Evolutionary conservation across 148 eudicot genomes (phyloP).

Genomic region (Rhododendron vialii): DNA sequence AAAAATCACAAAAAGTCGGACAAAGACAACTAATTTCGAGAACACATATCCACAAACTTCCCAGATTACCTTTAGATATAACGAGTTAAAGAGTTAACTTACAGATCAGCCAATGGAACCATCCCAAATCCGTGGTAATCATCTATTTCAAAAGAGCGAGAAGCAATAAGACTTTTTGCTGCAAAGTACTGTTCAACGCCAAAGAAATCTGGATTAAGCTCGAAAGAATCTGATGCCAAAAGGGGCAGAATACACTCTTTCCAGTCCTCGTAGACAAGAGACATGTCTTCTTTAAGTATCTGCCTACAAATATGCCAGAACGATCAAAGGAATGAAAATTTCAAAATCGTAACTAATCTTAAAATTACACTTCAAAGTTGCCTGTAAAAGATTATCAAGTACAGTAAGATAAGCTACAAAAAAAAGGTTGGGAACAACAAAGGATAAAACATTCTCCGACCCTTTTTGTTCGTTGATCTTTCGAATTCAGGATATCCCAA

Average conservation of each 20-base stretch:
- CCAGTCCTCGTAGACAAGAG: constrained; percentile 69
- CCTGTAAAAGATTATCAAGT: background rate
- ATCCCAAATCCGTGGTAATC: constrained; percentile 82
- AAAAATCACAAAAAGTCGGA: background rate
- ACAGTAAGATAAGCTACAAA: constrained; percentile 1
- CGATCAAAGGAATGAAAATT: constrained; percentile 11
- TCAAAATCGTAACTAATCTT: background rate
- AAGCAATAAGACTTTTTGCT: constrained; percentile 87
- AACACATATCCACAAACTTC: background rate
- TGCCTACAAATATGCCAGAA: constrained; percentile 41
- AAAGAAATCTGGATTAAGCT: constrained; percentile 58
- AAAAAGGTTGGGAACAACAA: background rate
- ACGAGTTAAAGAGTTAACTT: constrained; percentile 23
- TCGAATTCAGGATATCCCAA: background rate
- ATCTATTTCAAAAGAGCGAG: constrained; percentile 88
- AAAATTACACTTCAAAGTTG: background rate
- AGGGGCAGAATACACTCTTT: constrained; percentile 73
- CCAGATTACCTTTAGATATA: background rate
- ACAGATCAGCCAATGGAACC: constrained; percentile 99
- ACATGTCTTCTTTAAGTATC: constrained; percentile 83
- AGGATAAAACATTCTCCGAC: background rate
- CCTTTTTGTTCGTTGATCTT: background rate
- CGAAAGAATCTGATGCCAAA: constrained; percentile 31
- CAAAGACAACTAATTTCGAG: background rate
- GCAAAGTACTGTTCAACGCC: constrained; percentile 66